Evolutionary conservation across 768 basidiomycete species (phyloP), one percentile per base, ranked within the genome.

Genomic region (Lactarius sanguifluus): DNA sequence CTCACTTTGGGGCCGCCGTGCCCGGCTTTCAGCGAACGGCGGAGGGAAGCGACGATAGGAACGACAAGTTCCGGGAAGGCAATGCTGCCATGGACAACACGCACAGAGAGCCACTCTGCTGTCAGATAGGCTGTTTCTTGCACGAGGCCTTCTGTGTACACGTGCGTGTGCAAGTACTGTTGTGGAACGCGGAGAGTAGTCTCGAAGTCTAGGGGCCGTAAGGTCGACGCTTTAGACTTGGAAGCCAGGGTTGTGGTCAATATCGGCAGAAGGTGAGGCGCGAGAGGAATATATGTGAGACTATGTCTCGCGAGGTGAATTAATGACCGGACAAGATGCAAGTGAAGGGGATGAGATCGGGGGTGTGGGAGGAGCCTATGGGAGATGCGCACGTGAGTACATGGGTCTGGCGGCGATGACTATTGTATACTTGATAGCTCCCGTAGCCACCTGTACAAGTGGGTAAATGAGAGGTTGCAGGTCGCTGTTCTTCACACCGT

Each of bases 1-100:
- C 82, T 80, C 67, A 90, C 88, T 73, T 92, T 92, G 1, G 79
- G 76, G 15, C 73, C 66, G 57, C 78, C 71, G 64, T 83, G 84
- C 30, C 81, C 79, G 45, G 77, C 79, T 76, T 97, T 98, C 70
- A 96, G 71, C 62, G 85, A 81, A 70, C 90, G 89, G 54, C 87
- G 86, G 59, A 99, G 79, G 1, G 85, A 79, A 13, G 91, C 82
- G 18, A 87, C 77, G 43, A 95, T 79, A 3, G 96, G 95, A 15
- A 98, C 85, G 16, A 87, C 81, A 47, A 96, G 82, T 77, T 99
- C 97, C 2, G 97, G 96, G 82, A 97, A 98, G 1, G 93, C 93
- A 66, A 98, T 87, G 75, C 90, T 92, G 1, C 86, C 90, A 58
- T 92, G 90, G 1, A 96, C 86, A 0, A 85, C 79, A 10, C 77